Percentiles rank a stretch among this genome's conserved stretches.
Conservation (phyloP, 2,329 filamentous ascomycete species). For the Teratosphaeria zuluensis region DNA sequence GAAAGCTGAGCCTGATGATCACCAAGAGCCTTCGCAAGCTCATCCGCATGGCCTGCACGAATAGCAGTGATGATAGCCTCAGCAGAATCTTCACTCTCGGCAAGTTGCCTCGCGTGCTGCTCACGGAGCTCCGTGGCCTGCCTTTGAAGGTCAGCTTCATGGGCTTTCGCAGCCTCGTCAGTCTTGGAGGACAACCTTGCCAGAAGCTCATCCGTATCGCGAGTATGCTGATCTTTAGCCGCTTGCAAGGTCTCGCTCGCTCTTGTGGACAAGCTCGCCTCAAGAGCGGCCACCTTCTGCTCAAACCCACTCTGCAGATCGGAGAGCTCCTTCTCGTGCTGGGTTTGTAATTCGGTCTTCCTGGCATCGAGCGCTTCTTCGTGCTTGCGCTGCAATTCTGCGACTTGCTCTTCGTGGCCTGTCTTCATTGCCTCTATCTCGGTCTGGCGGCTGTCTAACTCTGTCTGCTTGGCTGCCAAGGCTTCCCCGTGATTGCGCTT, state of each 20-base stretch:
- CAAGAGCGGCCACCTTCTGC: background rate
- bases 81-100: constrained; percentile 5
- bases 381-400: background rate
- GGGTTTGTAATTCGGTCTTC: background rate
- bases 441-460: background rate
- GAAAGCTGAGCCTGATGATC: constrained; percentile 1
- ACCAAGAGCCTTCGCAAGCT: constrained; percentile 3
- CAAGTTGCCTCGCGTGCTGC: constrained; percentile 1
- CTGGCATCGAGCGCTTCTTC: background rate
- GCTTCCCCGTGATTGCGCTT: background rate
- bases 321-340: background rate
- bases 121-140: background rate
- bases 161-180: constrained; percentile 3
- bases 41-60: constrained; percentile 3
- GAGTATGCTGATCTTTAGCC: background rate
- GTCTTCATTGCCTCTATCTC: background rate
- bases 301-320: background rate
- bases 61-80: constrained; percentile 5
- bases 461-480: background rate
- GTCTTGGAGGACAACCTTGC: constrained; percentile 7
- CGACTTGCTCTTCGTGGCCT: background rate
- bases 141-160: constrained; percentile 9
- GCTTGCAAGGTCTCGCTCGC: background rate
- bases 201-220: constrained; percentile 1
- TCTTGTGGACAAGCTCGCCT: background rate